Evolutionary conservation across 2,329 filamentous ascomycete genomes (phyloP), one percentile per base, ranked within the genome.

Genomic region (Penicillium hordei): DNA sequence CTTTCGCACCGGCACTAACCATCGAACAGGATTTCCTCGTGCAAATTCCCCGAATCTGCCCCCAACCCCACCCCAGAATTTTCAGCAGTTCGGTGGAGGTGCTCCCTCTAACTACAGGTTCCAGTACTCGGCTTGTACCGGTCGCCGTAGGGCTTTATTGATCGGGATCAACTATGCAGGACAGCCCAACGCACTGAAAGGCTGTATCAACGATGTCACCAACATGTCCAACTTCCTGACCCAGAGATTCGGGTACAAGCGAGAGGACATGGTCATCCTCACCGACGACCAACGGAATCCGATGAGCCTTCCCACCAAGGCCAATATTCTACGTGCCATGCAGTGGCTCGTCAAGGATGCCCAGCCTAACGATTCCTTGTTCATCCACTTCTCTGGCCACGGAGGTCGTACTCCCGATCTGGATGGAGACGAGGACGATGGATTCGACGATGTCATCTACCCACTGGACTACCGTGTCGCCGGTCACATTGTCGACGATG

Each of bases 281-380:
- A 97, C 93, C 34, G 93, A 97, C 70, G 93, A 97, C 72, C 93
- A 97, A 79, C 89, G 93, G 71, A 96, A 96, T 68, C 91, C 91
- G n/a, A 93, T 97, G 89, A 96, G 91, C 76, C 88, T 96, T 74
- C 93, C 93, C 1, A 96, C 91, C 7, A 97, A 97, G 75, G 88
- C 91, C 64, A 97, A 97, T 72, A 96, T 97, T 55, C 75, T 97
- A 19, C 84, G 93, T 51, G 93, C 93, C 25, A 97, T 97, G 93
- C 92, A 97, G 70, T 97, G 93, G 93, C 81, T 97, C n/a, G 92
- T 97, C 59, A 95, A 95, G 75, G 93, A 95, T 71, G 93, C 93
- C 6, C 85, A 85, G 58, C 90, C 92, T 0, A 95, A 97, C 72
- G 93, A 97, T 72, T 96, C 93, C 5, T 82, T 97, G 1, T 97